phyloP scores from a whole-genome alignment of 2,329 filamentous ascomycete species.

The Microsporum canis region DNA sequence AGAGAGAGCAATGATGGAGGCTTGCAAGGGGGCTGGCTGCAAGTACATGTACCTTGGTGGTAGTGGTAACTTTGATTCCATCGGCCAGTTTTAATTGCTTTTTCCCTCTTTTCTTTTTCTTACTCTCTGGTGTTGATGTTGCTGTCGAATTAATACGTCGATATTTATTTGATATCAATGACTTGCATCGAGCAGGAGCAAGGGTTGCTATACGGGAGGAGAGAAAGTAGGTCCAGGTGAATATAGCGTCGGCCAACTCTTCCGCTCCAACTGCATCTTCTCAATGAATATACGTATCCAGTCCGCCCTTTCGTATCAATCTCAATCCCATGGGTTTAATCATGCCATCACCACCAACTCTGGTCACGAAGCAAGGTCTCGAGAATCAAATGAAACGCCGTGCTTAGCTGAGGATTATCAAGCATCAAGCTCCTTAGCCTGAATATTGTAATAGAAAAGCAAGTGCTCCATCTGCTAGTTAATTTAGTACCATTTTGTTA shows the following conservation, averaged over 20 bases:
- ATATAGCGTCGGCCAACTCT: slow-evolving; percentile 2
- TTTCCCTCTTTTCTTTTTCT: background rate
- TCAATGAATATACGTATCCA: background rate
- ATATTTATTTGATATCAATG: background rate
- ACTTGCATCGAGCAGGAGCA: background rate
- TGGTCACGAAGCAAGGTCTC: background rate
- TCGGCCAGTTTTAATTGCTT: background rate
- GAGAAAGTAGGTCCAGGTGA: background rate
- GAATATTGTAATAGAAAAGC: background rate
- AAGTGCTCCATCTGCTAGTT: background rate
- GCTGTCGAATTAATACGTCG: background rate
- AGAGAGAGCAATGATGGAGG: background rate
- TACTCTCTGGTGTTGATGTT: background rate
- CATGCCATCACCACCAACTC: background rate
- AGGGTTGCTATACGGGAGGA: background rate
- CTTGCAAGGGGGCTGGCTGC: background rate
- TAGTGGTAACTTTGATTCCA: background rate
- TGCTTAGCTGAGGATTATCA: slow-evolving; percentile 5
- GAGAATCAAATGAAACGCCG: background rate
- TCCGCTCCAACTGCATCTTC: background rate
- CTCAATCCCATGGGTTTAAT: background rate
- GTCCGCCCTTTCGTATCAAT: background rate
- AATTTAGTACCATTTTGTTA: background rate
- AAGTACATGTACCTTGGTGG: slow-evolving; percentile 3
- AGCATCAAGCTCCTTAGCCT: background rate